Percentiles rank a stretch among this genome's conserved stretches.
Conservation (phyloP, 23 red algal genomes). For the Cyanidiococcus yangmingshanensis region DNA sequence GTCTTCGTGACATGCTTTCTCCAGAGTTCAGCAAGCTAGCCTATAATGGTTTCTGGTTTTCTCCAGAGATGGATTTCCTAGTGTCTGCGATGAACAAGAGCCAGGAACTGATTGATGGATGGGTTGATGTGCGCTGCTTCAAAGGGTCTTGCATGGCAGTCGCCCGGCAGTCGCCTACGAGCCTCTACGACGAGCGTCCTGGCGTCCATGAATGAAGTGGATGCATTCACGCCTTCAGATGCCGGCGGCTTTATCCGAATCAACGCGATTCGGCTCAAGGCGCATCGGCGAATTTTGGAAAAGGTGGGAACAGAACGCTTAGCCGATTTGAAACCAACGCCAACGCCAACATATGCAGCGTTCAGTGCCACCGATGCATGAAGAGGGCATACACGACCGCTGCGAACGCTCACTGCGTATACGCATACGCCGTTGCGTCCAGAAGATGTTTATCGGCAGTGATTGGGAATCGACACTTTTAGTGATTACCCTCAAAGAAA, state of each 20-base stretch:
- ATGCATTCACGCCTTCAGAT: conserved; percentile 66
- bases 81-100: conserved; percentile 84
- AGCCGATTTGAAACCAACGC: background rate
- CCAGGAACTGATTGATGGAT: conserved; percentile 97
- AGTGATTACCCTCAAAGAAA: too few species aligned
- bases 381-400: too few species aligned
- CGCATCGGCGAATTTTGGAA: conserved; percentile 73
- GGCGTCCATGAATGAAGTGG: conserved; percentile 80
- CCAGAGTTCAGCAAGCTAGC: conserved; percentile 89
- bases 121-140: conserved; percentile 94
- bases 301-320: conserved; percentile 28
- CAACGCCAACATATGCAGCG: conserved; percentile 14
- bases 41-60: conserved; percentile 98
- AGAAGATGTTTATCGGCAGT: too few species aligned
- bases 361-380: background rate
- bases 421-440: too few species aligned
- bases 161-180: conserved; percentile 63
- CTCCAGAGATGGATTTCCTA: conserved; percentile 91
- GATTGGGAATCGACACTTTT: too few species aligned
- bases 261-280: conserved; percentile 80
- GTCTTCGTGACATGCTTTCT: conserved; percentile 89
- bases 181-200: conserved; percentile 79
- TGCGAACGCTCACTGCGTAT: too few species aligned
- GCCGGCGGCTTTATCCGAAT: conserved; percentile 95
- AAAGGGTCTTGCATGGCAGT: conserved; percentile 86